phyloP scores from a whole-genome alignment of 2,329 filamentous ascomycete genomes.

The Talaromyces sp. region DNA sequence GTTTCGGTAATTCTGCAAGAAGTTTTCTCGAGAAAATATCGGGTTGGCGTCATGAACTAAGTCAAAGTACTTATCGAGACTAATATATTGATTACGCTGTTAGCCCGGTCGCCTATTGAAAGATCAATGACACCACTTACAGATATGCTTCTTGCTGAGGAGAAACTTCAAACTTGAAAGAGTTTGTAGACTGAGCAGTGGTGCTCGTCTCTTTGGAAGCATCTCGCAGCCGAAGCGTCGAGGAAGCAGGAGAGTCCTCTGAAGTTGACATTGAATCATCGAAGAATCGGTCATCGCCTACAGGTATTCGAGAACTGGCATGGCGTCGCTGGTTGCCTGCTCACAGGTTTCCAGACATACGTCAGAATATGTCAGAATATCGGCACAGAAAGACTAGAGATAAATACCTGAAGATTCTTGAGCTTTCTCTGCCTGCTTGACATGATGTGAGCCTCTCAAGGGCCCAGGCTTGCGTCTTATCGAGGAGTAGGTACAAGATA shows the following conservation, averaged over 20 bases:
- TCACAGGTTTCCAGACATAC: not conserved
- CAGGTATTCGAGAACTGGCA: not conserved
- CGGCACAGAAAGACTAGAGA: not conserved
- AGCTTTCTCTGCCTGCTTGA: not conserved
- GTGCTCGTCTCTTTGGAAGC: not conserved
- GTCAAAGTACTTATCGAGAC: constrained; percentile 29
- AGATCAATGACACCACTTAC: not conserved
- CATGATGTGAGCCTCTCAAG: constrained; percentile 25
- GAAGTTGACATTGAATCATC: not conserved
- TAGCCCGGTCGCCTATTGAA: not conserved
- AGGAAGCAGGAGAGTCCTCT: not conserved
- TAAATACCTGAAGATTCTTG: not conserved
- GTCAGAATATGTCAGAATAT: not conserved
- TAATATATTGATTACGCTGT: constrained; percentile 4
- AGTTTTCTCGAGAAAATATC: constrained; percentile 27
- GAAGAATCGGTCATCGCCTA: not conserved
- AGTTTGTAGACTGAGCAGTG: not conserved
- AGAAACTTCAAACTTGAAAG: not conserved
- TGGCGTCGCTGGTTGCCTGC: not conserved
- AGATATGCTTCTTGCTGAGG: constrained; percentile 9
- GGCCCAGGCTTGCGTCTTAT: constrained; percentile 33
- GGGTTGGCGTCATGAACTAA: constrained; percentile 31
- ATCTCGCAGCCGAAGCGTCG: not conserved
- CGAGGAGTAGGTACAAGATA: constrained; percentile 30
- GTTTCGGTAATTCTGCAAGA: constrained; percentile 26